Percentiles rank a stretch among this genome's conserved stretches.
Evolutionary conservation across 2,329 filamentous ascomycete genomes (phyloP).

Genomic region (Fusarium anthophilum): DNA sequence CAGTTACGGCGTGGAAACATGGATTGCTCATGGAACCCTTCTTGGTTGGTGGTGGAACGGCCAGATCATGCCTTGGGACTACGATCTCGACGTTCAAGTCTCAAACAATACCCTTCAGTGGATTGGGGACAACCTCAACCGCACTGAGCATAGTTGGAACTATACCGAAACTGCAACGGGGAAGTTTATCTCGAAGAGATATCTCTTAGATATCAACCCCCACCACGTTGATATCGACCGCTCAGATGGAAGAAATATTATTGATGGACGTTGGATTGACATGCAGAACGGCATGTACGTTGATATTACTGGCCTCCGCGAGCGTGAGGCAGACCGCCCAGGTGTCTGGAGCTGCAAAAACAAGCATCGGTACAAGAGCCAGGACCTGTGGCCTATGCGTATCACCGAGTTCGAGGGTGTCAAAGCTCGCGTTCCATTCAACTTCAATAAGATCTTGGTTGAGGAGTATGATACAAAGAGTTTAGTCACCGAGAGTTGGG

Average conservation of each 20-base stretch:
- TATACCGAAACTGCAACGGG: slow-evolving; percentile 54
- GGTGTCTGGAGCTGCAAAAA: slow-evolving; percentile 85
- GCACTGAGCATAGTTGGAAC: slow-evolving; percentile 69
- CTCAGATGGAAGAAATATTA: slow-evolving; percentile 78
- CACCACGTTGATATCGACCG: slow-evolving; percentile 68
- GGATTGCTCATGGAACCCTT: slow-evolving; percentile 86
- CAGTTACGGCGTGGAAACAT: slow-evolving; percentile 76
- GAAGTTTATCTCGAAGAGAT: slow-evolving; percentile 57
- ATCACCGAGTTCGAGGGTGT: slow-evolving; percentile 80
- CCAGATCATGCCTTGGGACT: slow-evolving; percentile 83
- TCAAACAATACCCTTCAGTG: slow-evolving; percentile 71
- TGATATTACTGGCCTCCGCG: slow-evolving; percentile 81
- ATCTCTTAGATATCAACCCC: slow-evolving; percentile 82
- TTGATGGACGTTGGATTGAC: slow-evolving; percentile 87
- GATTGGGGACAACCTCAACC: slow-evolving; percentile 73
- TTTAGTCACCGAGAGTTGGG: slow-evolving; percentile 67
- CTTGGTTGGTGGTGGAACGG: slow-evolving; percentile 92
- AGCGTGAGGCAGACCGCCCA: slow-evolving; percentile 68
- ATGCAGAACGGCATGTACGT: slow-evolving; percentile 79
- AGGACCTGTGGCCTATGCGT: slow-evolving; percentile 81
- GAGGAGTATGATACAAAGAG: slow-evolving; percentile 73
- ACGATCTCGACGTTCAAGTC: slow-evolving; percentile 85
- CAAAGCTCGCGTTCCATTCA: slow-evolving; percentile 73
- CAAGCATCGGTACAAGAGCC: slow-evolving; percentile 73
- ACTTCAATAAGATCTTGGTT: slow-evolving; percentile 71